phyloP scores from a whole-genome alignment of 1,284 basidiomycete genomes.

The Trichosporon ovoides region DNA sequence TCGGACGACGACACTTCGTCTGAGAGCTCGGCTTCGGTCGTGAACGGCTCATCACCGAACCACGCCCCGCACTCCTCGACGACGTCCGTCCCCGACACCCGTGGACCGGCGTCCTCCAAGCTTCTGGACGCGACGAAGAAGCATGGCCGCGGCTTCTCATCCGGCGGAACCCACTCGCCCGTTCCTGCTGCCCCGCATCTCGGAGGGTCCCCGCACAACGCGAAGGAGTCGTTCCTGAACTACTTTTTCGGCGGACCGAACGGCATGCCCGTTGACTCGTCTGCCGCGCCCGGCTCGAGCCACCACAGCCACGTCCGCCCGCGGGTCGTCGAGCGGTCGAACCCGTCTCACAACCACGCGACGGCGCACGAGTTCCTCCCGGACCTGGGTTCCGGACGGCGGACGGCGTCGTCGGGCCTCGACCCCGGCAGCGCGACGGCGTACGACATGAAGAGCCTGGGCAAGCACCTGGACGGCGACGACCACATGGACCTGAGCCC shows the following conservation, averaged over 20 bases:
- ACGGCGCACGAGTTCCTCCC: conserved; percentile 37
- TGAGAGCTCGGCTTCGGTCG: conserved; percentile 41
- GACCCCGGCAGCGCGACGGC: conserved; percentile 64
- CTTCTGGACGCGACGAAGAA: conserved; percentile 25
- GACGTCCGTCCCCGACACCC: conserved; percentile 69
- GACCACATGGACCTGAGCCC: conserved; percentile 57
- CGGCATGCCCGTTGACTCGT: conserved; percentile 8
- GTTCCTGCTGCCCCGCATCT: conserved; percentile 17
- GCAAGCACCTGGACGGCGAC: conserved; percentile 84
- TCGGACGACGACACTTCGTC: conserved; percentile 43
- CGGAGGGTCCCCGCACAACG: conserved; percentile 49
- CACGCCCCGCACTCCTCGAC: conserved; percentile 70
- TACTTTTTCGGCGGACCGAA: conserved; percentile 83
- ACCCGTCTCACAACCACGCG: neutral
- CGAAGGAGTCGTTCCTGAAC: conserved; percentile 84
- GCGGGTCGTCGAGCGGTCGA: conserved; percentile 1
- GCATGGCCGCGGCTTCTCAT: conserved; percentile 19
- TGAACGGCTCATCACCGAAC: conserved; percentile 55
- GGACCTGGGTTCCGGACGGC: conserved; percentile 41
- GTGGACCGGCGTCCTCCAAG: conserved; percentile 23
- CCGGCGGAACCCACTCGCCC: conserved; percentile 15
- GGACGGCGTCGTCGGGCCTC: conserved; percentile 23
- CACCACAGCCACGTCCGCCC: conserved; percentile 6
- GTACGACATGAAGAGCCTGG: conserved; percentile 97
- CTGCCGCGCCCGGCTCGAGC: conserved; percentile 2